phyloP scores from a whole-genome alignment of 352 stramenopile genomes.

The Globisporangium lucens region DNA sequence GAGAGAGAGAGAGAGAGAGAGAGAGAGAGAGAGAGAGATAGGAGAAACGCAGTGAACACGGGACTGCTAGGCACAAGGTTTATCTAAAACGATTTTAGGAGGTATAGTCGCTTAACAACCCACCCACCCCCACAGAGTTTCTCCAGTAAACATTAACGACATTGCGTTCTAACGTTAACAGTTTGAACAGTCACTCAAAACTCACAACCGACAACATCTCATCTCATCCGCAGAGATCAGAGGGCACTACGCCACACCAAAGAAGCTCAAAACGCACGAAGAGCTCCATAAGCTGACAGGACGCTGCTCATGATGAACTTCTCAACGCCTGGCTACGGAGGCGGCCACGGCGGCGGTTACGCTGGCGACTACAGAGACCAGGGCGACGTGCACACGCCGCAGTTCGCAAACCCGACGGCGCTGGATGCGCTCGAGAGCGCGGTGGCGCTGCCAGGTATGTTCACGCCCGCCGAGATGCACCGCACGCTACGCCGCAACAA shows the following conservation, averaged over 20 bases:
- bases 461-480: conserved; percentile 44
- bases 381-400: conserved; percentile 28
- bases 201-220: background rate
- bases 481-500: conserved; percentile 63
- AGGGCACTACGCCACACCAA: background rate
- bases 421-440: conserved; percentile 64
- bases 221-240: background rate
- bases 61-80: background rate
- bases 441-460: conserved; percentile 62
- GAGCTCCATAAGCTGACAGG: background rate
- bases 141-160: no score
- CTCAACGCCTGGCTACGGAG: conserved; percentile 20
- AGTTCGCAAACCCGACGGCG: conserved; percentile 35
- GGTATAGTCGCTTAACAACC: background rate
- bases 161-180: background rate
- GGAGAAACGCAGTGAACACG: background rate
- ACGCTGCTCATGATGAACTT: conserved; percentile 20
- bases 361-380: conserved; percentile 29
- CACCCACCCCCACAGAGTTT: no score
- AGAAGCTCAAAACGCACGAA: background rate
- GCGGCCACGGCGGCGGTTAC: conserved; percentile 15
- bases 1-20: no score
- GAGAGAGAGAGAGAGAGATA: background rate
- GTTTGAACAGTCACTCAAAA: background rate
- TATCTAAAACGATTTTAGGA: background rate